phyloP scores from a whole-genome alignment of 2,329 filamentous ascomycete species.

The Fusarium begoniae region DNA sequence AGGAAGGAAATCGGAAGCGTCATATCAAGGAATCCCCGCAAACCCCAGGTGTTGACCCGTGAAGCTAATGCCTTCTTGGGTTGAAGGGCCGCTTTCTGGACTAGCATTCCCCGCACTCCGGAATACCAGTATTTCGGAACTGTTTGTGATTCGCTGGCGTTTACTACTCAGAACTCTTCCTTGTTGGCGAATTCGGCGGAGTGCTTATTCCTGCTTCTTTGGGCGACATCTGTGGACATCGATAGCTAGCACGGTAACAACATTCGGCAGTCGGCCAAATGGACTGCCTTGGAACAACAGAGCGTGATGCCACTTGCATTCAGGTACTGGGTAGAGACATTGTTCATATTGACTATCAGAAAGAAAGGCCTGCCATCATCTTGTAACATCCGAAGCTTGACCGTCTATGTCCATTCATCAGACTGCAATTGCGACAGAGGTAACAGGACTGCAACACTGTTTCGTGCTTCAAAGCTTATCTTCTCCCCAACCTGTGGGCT shows the following conservation, averaged over 20 bases:
- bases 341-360: neutral
- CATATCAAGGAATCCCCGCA: neutral
- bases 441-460: neutral
- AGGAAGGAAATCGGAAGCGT: neutral
- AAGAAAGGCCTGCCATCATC: rapidly evolving
- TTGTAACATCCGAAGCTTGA: neutral
- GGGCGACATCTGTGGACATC: neutral
- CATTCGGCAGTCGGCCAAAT: neutral
- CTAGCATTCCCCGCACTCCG: conserved; percentile 1
- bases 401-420: too few species aligned
- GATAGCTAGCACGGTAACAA: neutral
- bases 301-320: neutral
- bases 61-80: neutral
- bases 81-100: neutral
- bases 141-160: neutral
- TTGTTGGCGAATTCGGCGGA: neutral
- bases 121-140: neutral
- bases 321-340: neutral
- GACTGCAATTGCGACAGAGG: too few species aligned
- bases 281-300: neutral
- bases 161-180: neutral
- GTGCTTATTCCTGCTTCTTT: conserved; percentile 2
- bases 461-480: neutral
- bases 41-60: neutral
- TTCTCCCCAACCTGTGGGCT: neutral